A percentile compares a stretch with the other conserved stretches of the same genome.
Evolutionary conservation across 2,329 filamentous ascomycete species (phyloP).

Genomic region (Neobulgaria alba): DNA sequence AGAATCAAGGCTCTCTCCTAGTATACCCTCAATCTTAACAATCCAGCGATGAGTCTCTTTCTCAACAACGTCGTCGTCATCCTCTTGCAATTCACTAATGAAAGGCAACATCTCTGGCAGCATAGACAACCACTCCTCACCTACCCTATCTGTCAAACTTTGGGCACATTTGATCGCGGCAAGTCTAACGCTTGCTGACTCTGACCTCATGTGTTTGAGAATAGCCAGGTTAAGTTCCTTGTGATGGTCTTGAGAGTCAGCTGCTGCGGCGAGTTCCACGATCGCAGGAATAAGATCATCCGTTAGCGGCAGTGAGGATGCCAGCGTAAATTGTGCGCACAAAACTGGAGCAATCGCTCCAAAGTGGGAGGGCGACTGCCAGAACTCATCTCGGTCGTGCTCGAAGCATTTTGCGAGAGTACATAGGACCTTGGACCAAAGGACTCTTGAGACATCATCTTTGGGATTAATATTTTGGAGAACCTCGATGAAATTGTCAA

Average conservation of each 20-base stretch:
- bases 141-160: constrained; percentile 67
- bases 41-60: constrained; percentile 86
- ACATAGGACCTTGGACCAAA: constrained; percentile 63
- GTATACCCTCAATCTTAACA: constrained; percentile 73
- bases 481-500: constrained; percentile 64
- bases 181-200: constrained; percentile 63
- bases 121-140: constrained; percentile 88
- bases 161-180: constrained; percentile 78
- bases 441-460: constrained; percentile 42
- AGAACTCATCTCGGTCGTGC: constrained; percentile 91
- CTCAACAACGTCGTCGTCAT: constrained; percentile 92
- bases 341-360: constrained; percentile 61
- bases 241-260: constrained; percentile 81
- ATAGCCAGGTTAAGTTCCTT: constrained; percentile 78
- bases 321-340: constrained; percentile 54
- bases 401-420: constrained; percentile 71
- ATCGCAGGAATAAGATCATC: constrained; percentile 63
- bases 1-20: constrained; percentile 83
- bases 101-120: constrained; percentile 93
- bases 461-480: constrained; percentile 40
- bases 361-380: constrained; percentile 88
- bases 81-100: constrained; percentile 91
- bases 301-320: constrained; percentile 34
- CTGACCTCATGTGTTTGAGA: constrained; percentile 68
- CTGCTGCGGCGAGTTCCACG: constrained; percentile 69